phyloP scores from a whole-genome alignment of 148 eudicot genomes.

The Persicaria maculosa region DNA sequence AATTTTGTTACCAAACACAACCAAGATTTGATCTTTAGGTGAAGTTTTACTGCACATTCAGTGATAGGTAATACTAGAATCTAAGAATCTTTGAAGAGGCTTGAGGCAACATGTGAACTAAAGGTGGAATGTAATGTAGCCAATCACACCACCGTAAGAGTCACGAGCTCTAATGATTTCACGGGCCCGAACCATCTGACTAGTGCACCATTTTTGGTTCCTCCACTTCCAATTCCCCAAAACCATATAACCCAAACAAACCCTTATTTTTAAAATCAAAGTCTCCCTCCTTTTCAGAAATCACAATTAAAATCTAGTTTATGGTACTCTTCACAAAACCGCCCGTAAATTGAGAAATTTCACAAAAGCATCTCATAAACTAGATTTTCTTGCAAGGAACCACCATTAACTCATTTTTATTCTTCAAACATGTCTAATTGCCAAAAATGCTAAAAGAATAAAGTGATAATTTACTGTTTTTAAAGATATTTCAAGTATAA shows the following conservation, averaged over 20 bases:
- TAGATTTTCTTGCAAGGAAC: too few relatives aligned
- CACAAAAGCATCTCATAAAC: too few relatives aligned
- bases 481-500: too few relatives aligned
- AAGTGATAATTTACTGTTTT: too few relatives aligned
- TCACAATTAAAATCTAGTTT: not conserved
- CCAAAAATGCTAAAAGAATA: too few relatives aligned
- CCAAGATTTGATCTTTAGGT: not conserved
- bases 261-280: not conserved
- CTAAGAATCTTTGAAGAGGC: not conserved
- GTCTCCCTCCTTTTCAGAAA: not conserved
- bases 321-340: too few relatives aligned
- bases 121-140: constrained; percentile 9
- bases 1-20: not conserved
- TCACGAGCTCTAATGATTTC: constrained; percentile 7
- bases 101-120: constrained; percentile 11
- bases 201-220: not conserved
- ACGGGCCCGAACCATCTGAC: not conserved
- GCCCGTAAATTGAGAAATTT: too few relatives aligned
- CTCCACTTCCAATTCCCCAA: not conserved
- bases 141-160: not conserved
- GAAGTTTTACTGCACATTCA: not conserved
- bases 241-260: not conserved
- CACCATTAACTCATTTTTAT: too few relatives aligned
- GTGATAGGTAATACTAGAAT: not conserved
- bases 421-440: too few relatives aligned